phyloP scores from a whole-genome alignment of 2,329 filamentous ascomycete genomes.

The Alternaria panax region DNA sequence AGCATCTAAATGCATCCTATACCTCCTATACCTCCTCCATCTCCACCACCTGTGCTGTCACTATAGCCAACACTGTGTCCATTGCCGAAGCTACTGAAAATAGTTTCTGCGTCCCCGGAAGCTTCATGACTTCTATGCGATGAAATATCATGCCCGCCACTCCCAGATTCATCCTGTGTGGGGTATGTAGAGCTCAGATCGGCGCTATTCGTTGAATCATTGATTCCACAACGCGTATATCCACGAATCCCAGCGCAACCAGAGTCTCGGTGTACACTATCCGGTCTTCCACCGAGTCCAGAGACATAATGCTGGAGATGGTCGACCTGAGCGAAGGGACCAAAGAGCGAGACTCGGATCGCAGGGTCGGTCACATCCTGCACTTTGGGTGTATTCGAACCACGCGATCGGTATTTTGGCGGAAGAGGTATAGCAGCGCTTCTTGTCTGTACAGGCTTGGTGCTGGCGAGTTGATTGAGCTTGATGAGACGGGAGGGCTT shows the following conservation, averaged over 20 bases:
- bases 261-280: neutral
- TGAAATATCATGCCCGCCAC: neutral
- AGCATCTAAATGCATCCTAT: neutral
- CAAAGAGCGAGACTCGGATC: neutral
- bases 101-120: neutral
- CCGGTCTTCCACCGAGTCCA: neutral
- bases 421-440: neutral
- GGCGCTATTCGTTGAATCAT: neutral
- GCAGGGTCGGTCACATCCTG: conserved; percentile 5
- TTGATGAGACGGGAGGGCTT: neutral
- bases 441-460: neutral
- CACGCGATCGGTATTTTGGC: conserved; percentile 1
- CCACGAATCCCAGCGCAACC: neutral
- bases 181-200: neutral
- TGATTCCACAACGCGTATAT: neutral
- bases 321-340: neutral
- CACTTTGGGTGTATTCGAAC: neutral
- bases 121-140: neutral
- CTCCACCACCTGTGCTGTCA: neutral
- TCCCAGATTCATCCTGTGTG: neutral
- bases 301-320: neutral
- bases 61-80: neutral
- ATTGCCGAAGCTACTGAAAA: neutral
- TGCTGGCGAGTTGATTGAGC: neutral
- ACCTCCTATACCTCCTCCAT: neutral